Conservation (phyloP, 495 filamentous ascomycete genomes). For the Trichoderma parareesei region DNA sequence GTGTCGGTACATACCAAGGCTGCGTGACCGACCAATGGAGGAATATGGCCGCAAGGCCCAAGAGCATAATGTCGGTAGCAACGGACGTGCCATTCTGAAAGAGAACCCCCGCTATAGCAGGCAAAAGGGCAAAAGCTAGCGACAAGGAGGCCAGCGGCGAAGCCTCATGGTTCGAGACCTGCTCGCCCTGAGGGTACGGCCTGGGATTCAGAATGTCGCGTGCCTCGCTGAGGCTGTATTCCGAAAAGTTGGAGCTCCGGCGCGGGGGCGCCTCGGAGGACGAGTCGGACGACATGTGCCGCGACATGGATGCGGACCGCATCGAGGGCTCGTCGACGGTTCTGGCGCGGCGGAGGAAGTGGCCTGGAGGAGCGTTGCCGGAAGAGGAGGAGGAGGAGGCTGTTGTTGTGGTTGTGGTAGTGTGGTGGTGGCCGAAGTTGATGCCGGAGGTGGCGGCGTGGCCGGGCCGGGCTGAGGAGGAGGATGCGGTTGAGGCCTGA, state of each 20-base stretch:
- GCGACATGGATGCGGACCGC: slow-evolving; percentile 16
- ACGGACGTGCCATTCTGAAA: slow-evolving; percentile 76
- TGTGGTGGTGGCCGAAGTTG: not conserved
- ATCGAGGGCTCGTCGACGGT: slow-evolving; percentile 26
- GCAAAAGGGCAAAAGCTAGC: slow-evolving; percentile 72
- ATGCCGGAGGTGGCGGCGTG: not conserved
- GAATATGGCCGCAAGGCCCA: slow-evolving; percentile 73
- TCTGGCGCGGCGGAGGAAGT: slow-evolving; percentile 18
- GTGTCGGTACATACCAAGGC: slow-evolving; percentile 60
- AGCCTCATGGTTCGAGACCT: slow-evolving; percentile 14
- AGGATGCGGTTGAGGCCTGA: not conserved
- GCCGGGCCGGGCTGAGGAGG: not conserved
- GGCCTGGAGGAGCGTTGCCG: slow-evolving; percentile 18
- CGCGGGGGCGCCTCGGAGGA: slow-evolving; percentile 35
- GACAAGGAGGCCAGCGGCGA: slow-evolving; percentile 65
- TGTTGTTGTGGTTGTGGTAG: too few relatives aligned
- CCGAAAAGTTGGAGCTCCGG: slow-evolving; percentile 69
- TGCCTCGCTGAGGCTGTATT: slow-evolving; percentile 58
- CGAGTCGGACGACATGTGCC: slow-evolving; percentile 16
- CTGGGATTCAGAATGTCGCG: slow-evolving; percentile 63
- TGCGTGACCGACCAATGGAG: slow-evolving; percentile 88
- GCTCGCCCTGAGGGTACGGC: slow-evolving; percentile 20
- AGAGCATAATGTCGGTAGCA: slow-evolving; percentile 74
- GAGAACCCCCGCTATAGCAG: slow-evolving; percentile 74
- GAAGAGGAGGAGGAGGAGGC: too few relatives aligned